These are phyloP conservation scores for Agrocybe pediades DNA, from an alignment of 768 basidiomycete species.

Conservation along the genomic window DNA sequence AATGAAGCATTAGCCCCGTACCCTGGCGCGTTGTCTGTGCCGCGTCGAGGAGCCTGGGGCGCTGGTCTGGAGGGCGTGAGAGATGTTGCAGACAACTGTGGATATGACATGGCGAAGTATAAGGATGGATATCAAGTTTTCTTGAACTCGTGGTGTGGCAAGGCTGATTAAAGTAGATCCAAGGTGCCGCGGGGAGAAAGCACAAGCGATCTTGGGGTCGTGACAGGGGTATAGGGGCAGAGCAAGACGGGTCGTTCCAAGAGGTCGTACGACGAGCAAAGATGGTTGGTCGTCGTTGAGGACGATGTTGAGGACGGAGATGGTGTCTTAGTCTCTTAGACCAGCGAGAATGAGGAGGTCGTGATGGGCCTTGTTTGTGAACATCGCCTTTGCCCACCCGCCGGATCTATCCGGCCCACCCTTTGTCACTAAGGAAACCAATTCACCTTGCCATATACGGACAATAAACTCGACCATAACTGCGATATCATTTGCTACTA, in stretches of 20 bases:
- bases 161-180: conserved; percentile 14
- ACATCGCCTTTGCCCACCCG: conserved; percentile 16
- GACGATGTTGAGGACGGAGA: conserved; percentile 14
- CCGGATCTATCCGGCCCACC: conserved; percentile 24
- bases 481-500: neutral
- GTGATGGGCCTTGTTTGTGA: conserved; percentile 21
- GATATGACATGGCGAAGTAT: conserved; percentile 33
- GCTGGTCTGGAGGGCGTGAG: conserved; percentile 80
- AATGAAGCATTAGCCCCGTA: conserved; percentile 45
- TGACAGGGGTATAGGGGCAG: conserved; percentile 8
- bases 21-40: conserved; percentile 35
- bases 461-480: too few relatives aligned
- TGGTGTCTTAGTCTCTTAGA: conserved; percentile 13
- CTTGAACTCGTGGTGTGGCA: conserved; percentile 7
- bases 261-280: neutral
- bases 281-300: conserved; percentile 11
- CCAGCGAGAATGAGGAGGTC: conserved; percentile 15
- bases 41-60: conserved; percentile 66
- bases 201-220: conserved; percentile 11
- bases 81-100: conserved; percentile 48
- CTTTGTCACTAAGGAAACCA: conserved; percentile 20
- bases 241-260: neutral
- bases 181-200: conserved; percentile 12
- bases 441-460: neutral
- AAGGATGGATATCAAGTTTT: neutral